A percentile compares a stretch with the other conserved stretches of the same genome.
phyloP scores from a whole-genome alignment of 495 filamentous ascomycete species.

The Cercophora sp. region DNA sequence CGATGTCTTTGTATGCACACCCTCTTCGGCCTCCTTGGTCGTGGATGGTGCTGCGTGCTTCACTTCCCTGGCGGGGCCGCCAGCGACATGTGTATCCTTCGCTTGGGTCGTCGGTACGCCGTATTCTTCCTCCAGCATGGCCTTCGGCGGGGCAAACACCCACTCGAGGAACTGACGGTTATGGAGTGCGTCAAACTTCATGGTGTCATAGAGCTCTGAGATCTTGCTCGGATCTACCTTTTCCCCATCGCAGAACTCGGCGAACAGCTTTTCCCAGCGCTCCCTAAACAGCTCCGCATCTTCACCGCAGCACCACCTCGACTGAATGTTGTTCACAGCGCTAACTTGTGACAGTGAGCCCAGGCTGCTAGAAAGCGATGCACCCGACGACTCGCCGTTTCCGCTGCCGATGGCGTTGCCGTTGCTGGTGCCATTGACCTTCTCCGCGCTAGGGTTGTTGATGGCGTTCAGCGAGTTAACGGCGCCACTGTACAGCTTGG shows the following conservation, averaged over 20 bases:
- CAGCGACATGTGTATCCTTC: conserved; percentile 23
- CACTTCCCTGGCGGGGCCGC: not conserved
- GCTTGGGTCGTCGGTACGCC: conserved; percentile 31
- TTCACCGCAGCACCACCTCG: conserved; percentile 94
- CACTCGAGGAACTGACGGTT: conserved; percentile 97
- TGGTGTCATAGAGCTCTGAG: conserved; percentile 95
- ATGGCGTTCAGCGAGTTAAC: conserved; percentile 55
- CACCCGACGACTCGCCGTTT: too few species aligned
- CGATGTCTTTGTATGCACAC: conserved; percentile 8
- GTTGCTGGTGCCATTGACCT: conserved; percentile 28
- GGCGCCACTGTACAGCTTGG: conserved; percentile 63
- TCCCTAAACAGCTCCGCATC: conserved; percentile 93
- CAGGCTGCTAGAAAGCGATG: conserved; percentile 35
- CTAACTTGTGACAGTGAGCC: conserved; percentile 54
- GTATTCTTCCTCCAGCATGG: conserved; percentile 62
- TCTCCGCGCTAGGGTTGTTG: conserved; percentile 41
- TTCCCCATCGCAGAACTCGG: conserved; percentile 91
- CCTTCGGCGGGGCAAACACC: conserved; percentile 82
- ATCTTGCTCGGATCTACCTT: conserved; percentile 98
- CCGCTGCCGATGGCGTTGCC: too few species aligned
- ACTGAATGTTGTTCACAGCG: conserved; percentile 65
- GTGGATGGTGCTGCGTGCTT: not conserved
- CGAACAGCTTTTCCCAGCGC: conserved; percentile 97
- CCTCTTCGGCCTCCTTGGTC: not conserved
- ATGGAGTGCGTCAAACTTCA: conserved; percentile 98